Conservation (phyloP, 2,329 filamentous ascomycete species). For the Metarhizium album region DNA sequence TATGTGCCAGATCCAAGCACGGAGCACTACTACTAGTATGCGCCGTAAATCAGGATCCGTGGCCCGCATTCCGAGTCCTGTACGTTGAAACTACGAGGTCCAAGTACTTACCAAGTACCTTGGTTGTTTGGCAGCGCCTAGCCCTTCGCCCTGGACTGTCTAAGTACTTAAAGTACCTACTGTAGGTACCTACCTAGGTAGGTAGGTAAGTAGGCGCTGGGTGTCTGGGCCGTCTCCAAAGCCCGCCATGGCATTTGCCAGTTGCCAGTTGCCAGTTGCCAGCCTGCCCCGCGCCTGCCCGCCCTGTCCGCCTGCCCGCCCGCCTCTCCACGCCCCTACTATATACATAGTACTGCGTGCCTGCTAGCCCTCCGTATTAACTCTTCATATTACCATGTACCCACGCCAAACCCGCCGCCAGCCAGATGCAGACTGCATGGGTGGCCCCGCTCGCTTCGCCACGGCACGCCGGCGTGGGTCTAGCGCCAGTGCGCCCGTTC, state of each 20-base stretch:
- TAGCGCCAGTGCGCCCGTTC: constrained; percentile 23
- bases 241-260: too few species aligned
- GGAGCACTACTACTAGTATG: neutral
- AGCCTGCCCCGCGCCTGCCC: too few species aligned
- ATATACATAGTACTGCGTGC: neutral
- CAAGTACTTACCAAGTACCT: too few species aligned
- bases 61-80: neutral
- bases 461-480: constrained; percentile 16
- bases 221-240: too few species aligned
- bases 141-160: neutral
- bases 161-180: too few species aligned
- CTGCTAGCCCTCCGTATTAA: neutral
- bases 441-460: constrained; percentile 15
- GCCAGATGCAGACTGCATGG: constrained; percentile 10
- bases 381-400: neutral
- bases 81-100: too few species aligned
- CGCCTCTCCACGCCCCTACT: neutral
- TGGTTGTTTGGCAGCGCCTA: too few species aligned
- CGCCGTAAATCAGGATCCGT: neutral
- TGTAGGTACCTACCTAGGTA: too few species aligned
- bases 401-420: neutral
- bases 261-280: too few species aligned
- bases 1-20: too few species aligned
- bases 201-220: too few species aligned
- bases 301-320: too few species aligned